Percentiles rank a stretch among this genome's conserved stretches.
Evolutionary conservation across 2,329 filamentous ascomycete genomes (phyloP).

Genomic region (Penicillium sp.): DNA sequence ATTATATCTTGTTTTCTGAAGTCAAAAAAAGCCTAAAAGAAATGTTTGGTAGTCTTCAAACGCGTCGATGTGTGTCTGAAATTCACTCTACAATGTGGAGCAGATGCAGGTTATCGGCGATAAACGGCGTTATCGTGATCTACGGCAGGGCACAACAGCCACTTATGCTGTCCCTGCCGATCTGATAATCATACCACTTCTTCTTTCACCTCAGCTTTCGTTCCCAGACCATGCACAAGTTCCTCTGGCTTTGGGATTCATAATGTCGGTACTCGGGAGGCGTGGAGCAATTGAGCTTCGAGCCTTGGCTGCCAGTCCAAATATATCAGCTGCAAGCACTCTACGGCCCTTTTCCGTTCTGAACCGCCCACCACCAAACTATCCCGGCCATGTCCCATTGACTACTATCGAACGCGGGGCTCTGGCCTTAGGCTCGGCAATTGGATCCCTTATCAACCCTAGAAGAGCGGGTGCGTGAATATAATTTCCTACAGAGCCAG

Average conservation of each 20-base stretch:
- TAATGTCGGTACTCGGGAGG: constrained; percentile 33
- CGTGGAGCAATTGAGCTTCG: constrained; percentile 20
- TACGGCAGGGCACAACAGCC: constrained; percentile 9
- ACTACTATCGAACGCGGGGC: constrained; percentile 72
- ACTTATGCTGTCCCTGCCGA: constrained; percentile 6
- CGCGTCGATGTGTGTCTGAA: not conserved
- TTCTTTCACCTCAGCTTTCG: constrained; percentile 7
- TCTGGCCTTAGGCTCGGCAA: constrained; percentile 63
- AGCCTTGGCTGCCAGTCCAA: constrained; percentile 10
- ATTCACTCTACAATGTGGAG: constrained; percentile 9
- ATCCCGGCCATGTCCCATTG: constrained; percentile 88
- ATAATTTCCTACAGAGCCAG: not conserved
- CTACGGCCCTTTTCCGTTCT: constrained; percentile 71
- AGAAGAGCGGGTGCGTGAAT: constrained; percentile 66
- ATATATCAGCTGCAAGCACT: constrained; percentile 6
- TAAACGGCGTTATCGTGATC: constrained; percentile 6
- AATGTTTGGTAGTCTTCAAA: not conserved
- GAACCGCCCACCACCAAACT: constrained; percentile 80
- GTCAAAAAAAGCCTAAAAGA: not conserved
- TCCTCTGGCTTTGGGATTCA: constrained; percentile 12
- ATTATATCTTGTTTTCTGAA: too few species aligned
- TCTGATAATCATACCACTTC: constrained; percentile 23
- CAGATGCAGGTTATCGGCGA: constrained; percentile 19
- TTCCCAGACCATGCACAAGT: constrained; percentile 13
- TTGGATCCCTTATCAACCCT: constrained; percentile 68